Conservation (phyloP, 2,329 filamentous ascomycete species). For the Fusarium solani-melongenae region DNA sequence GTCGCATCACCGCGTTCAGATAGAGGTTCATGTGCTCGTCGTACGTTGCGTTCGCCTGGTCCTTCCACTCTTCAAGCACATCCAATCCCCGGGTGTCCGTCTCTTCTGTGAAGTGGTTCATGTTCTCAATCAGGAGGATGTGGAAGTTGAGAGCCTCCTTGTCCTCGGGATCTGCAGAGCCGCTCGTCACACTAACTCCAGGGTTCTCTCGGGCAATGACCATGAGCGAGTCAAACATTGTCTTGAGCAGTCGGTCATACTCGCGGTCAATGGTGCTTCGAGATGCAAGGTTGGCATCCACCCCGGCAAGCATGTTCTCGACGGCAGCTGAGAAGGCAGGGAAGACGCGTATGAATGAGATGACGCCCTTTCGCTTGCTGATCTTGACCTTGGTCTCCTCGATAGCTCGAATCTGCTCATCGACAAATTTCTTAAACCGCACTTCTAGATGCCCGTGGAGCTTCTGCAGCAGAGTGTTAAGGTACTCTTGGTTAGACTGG, state of each 20-base stretch:
- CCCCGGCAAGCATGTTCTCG: constrained; percentile 80
- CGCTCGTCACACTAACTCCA: constrained; percentile 56
- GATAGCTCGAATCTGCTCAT: constrained; percentile 94
- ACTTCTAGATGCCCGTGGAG: constrained; percentile 79
- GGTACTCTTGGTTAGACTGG: constrained; percentile 93
- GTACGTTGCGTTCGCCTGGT: constrained; percentile 81
- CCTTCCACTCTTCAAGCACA: constrained; percentile 85
- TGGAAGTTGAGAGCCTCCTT: constrained; percentile 98
- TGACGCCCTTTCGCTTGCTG: constrained; percentile 97
- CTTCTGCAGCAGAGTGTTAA: constrained; percentile 82
- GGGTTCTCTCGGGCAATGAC: constrained; percentile 85
- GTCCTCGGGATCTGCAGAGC: constrained; percentile 76
- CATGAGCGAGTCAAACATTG: constrained; percentile 97
- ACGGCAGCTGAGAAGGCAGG: constrained; percentile 85
- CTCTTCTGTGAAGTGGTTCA: constrained; percentile 97
- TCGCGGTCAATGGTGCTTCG: constrained; percentile 85
- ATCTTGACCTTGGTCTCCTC: constrained; percentile 99
- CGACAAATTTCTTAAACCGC: constrained; percentile 88
- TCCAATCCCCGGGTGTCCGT: constrained; percentile 80
- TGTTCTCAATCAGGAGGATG: constrained; percentile 97
- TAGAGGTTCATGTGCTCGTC: constrained; percentile 90
- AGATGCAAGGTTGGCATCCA: constrained; percentile 69
- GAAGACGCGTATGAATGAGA: constrained; percentile 94
- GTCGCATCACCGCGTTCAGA: constrained; percentile 85
- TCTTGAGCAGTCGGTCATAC: constrained; percentile 88